Evolutionary conservation across 495 filamentous ascomycete genomes (phyloP).

Genomic region (Penicillium ochrochloron): DNA sequence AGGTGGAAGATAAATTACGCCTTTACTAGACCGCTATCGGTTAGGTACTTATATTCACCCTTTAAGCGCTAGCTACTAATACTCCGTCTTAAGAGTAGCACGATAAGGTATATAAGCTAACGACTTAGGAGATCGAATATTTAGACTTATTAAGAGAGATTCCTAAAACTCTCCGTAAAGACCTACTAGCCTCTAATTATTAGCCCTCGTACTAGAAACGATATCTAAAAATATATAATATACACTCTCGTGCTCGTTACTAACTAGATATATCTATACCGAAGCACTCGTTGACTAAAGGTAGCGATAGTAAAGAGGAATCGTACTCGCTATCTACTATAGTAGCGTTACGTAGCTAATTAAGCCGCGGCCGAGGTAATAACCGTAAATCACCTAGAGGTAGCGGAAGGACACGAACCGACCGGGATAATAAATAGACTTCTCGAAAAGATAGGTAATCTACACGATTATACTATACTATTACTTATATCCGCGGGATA

Average conservation of each 20-base stretch:
- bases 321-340: slow-evolving; percentile 26
- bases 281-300: slow-evolving; percentile 26
- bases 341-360: slow-evolving; percentile 26
- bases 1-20: too few relatives aligned
- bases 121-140: too few relatives aligned
- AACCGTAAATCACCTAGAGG: slow-evolving; percentile 19
- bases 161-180: too few relatives aligned
- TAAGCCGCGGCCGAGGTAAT: slow-evolving; percentile 16
- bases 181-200: slow-evolving; percentile 23
- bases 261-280: slow-evolving; percentile 54
- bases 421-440: slow-evolving; percentile 20
- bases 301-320: slow-evolving; percentile 29
- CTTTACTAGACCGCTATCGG: too few relatives aligned
- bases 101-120: too few relatives aligned
- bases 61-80: too few relatives aligned
- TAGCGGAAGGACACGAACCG: slow-evolving; percentile 18
- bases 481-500: slow-evolving; percentile 32
- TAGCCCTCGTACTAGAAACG: slow-evolving; percentile 33
- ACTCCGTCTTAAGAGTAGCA: too few relatives aligned
- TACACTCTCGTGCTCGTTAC: slow-evolving; percentile 29
- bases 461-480: slow-evolving; percentile 33
- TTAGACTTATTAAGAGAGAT: too few relatives aligned
- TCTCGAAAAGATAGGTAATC: slow-evolving; percentile 21
- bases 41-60: too few relatives aligned
- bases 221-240: slow-evolving; percentile 31